These are phyloP conservation scores for Ceratobasidium sp. DNA, from an alignment of 1,284 basidiomycete genomes.

Conservation along the genomic window DNA sequence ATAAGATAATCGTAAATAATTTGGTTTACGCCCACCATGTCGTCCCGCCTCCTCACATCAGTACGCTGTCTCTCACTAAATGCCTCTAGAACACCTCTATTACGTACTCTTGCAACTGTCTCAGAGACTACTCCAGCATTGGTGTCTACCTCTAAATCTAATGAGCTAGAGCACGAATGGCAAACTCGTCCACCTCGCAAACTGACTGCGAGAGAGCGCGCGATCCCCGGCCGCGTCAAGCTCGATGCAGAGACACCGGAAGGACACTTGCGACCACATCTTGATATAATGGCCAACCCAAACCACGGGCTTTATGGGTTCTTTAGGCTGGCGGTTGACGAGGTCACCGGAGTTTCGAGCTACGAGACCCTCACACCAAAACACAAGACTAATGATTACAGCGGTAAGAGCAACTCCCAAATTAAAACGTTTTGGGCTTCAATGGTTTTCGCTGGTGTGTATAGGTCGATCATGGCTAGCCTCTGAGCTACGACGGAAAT, in stretches of 20 bases:
- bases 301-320: slow-evolving; percentile 83
- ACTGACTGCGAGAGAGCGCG: slow-evolving; percentile 34
- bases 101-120: slow-evolving; percentile 12
- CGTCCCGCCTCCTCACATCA: slow-evolving; percentile 25
- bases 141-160: background rate
- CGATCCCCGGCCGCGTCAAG: slow-evolving; percentile 22
- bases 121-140: background rate
- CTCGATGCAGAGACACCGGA: slow-evolving; percentile 20
- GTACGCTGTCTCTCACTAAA: slow-evolving; percentile 28
- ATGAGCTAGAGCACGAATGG: slow-evolving; percentile 16
- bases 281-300: slow-evolving; percentile 60
- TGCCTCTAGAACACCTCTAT: slow-evolving; percentile 1
- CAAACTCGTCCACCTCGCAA: slow-evolving; percentile 38
- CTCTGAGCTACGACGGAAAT: slow-evolving; percentile 87
- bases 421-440: too few relatives aligned
- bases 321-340: slow-evolving; percentile 68
- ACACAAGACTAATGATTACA: slow-evolving; percentile 57
- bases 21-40: slow-evolving; percentile 26
- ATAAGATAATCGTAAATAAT: slow-evolving; percentile 1
- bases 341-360: slow-evolving; percentile 58
- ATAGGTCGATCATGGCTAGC: slow-evolving; percentile 90
- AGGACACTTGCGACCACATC: slow-evolving; percentile 27
- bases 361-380: slow-evolving; percentile 67
- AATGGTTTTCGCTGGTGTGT: too few relatives aligned
- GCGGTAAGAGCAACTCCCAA: slow-evolving; percentile 57